Percentiles rank a stretch among this genome's conserved stretches.
Conservation (phyloP, 441 rosid species). For the Omphalea diandra region DNA sequence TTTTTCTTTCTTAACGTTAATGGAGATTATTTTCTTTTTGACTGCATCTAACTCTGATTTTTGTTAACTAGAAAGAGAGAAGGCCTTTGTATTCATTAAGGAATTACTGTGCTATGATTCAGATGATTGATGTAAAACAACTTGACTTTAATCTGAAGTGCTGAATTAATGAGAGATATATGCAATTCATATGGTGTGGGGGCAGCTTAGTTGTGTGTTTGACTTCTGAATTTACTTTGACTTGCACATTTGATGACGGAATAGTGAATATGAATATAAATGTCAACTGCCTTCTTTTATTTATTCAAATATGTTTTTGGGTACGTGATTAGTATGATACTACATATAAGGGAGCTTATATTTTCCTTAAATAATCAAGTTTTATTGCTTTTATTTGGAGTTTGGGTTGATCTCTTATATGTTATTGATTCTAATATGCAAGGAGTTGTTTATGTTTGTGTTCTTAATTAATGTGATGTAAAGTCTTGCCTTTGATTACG, state of each 20-base stretch:
- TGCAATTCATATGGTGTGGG: too few relatives aligned
- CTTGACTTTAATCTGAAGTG: background rate
- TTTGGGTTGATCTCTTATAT: background rate
- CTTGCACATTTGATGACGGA: background rate
- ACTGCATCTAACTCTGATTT: background rate
- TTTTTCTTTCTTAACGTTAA: background rate
- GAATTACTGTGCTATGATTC: background rate
- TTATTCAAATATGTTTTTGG: background rate
- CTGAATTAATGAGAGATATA: too few relatives aligned
- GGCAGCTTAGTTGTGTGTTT: background rate
- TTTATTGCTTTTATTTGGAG: background rate
- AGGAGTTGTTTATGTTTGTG: too few relatives aligned
- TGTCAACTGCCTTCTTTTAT: background rate
- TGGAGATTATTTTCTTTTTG: background rate
- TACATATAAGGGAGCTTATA: background rate
- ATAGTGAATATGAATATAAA: background rate
- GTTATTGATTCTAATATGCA: background rate
- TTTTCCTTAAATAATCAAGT: background rate
- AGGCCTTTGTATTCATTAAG: background rate
- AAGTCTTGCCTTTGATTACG: background rate
- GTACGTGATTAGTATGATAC: background rate
- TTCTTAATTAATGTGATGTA: background rate
- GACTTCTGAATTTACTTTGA: background rate
- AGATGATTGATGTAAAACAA: background rate
- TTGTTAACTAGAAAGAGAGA: background rate